Evolutionary conservation across 768 basidiomycete species (phyloP).

Genomic region (Suillus alpinus): DNA sequence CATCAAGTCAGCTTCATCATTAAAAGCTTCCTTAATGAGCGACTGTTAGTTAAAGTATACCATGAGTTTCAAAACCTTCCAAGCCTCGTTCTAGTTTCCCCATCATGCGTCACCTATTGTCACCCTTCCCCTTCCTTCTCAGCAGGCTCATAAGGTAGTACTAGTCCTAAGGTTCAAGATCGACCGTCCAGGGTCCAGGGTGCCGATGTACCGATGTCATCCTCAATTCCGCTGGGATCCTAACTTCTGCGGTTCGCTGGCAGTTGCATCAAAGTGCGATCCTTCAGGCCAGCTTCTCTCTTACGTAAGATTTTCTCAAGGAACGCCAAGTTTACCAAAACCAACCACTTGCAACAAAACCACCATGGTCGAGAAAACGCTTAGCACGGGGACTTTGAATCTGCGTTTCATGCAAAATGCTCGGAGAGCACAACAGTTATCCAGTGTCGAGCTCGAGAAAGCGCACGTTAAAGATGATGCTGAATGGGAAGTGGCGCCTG

Average conservation of each 20-base stretch:
- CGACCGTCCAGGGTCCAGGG: neutral
- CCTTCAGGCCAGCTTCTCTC: neutral
- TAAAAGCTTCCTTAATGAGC: neutral
- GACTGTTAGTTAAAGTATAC: neutral
- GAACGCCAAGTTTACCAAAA: neutral
- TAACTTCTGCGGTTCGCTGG: neutral
- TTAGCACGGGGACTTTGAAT: conserved; percentile 63
- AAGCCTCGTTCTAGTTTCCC: neutral
- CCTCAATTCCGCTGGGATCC: neutral
- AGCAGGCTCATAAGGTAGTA: neutral
- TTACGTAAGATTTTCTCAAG: conserved; percentile 6
- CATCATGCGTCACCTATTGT: conserved; percentile 1
- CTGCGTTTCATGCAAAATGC: conserved; percentile 76
- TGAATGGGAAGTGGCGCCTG: conserved; percentile 59
- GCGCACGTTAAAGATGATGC: conserved; percentile 61
- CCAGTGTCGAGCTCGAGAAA: conserved; percentile 48
- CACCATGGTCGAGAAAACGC: conserved; percentile 38
- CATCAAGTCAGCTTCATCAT: neutral
- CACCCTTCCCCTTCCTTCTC: neutral
- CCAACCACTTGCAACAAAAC: neutral
- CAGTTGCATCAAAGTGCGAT: neutral
- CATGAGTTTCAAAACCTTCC: neutral
- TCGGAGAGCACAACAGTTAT: conserved; percentile 49
- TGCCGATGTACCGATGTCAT: neutral
- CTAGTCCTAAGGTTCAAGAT: neutral